Evolutionary conservation across 2,329 filamentous ascomycete genomes (phyloP).

Genomic region (Fusarium nematophilum): DNA sequence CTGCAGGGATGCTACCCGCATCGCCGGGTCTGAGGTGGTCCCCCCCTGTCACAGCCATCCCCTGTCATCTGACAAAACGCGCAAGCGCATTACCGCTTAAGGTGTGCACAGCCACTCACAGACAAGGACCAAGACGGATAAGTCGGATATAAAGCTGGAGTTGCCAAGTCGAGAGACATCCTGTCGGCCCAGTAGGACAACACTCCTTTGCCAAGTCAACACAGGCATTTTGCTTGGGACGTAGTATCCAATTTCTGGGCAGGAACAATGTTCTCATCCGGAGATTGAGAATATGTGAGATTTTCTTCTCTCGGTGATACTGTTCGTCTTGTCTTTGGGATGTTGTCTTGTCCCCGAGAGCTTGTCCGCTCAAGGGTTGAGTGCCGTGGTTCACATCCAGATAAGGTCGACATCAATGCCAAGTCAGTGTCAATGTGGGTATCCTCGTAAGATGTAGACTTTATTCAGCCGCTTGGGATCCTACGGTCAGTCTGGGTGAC

Average conservation of each 20-base stretch:
- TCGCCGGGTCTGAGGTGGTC: not conserved
- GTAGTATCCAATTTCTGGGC: too few relatives aligned
- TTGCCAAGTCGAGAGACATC: not conserved
- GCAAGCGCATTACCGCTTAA: not conserved
- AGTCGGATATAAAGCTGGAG: not conserved
- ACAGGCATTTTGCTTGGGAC: not conserved
- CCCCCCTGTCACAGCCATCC: not conserved
- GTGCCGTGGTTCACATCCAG: too few relatives aligned
- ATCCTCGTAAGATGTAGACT: too few relatives aligned
- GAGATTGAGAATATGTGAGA: too few relatives aligned
- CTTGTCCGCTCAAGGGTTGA: too few relatives aligned
- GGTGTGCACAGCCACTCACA: not conserved
- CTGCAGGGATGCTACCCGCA: not conserved
- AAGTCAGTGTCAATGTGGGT: too few relatives aligned
- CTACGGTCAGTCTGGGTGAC: too few relatives aligned
- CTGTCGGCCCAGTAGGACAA: not conserved
- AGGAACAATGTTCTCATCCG: too few relatives aligned
- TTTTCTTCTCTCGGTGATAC: not conserved
- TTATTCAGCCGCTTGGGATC: too few relatives aligned
- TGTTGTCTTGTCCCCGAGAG: too few relatives aligned
- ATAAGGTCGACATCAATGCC: too few relatives aligned
- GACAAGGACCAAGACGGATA: conserved; percentile 6
- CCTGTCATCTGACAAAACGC: conserved; percentile 5
- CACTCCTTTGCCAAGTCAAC: not conserved
- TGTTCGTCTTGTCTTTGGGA: too few relatives aligned